Evolutionary conservation across 768 basidiomycete species (phyloP), one percentile per base, ranked within the genome.

Genomic region (Phallus indusiatus): DNA sequence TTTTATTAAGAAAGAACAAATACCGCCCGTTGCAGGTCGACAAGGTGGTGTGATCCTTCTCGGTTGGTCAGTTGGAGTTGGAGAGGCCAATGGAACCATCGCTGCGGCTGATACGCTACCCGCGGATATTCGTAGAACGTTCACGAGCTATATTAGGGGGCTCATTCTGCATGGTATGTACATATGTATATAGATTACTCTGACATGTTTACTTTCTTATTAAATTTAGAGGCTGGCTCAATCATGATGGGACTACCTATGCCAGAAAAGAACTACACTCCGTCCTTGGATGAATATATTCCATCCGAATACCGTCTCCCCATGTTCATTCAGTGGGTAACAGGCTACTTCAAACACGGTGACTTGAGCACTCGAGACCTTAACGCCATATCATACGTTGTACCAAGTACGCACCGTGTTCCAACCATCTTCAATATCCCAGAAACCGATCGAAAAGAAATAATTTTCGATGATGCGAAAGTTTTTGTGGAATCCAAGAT

Each of bases 21-120:
- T 72, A 9, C 71, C 72, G 0, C 64, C 62, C 36, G 58, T 70
- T 10, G 68, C 53, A 24, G 61, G 68, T 10, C 66, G 62, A 33
- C 51, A 50, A 0, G 74, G 75, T 1, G 76, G 76, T 1, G 56
- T 76, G 16, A 67, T 68, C 4, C 58, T 75, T 9, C 47, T 74
- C 61, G 75, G 74, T 10, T 77, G 76, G 75, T 74, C 74, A 1
- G 66, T 71, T 56, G 76, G 75, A 1, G 62, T 59, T 8, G 64
- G 67, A 16, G 67, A 67, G 1, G 59, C 65, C 2, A 66, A 74
- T 53, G 33, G 71, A 6, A 48, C 36, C 16, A 24, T 57, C 1
- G 24, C 47, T 17, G 22, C 56, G 1, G 28, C 36, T 5, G 42
- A 46, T 9, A 4, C 20, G n/a, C 21, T 56, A 11, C 55, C 55